phyloP scores from a whole-genome alignment of 2,329 filamentous ascomycete species.

The Sporothrix luriei region DNA sequence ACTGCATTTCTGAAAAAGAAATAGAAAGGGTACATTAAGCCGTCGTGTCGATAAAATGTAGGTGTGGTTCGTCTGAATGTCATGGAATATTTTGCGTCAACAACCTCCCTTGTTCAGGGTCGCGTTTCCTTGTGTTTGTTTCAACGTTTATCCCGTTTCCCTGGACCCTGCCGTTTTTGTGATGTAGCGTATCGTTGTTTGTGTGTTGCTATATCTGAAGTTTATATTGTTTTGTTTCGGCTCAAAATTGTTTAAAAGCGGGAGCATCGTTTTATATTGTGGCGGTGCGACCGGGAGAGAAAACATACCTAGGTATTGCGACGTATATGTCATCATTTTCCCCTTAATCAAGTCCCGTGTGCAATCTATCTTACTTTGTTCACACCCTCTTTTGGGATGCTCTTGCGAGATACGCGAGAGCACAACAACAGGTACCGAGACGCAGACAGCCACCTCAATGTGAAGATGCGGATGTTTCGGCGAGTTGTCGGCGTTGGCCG shows the following conservation, averaged over 20 bases:
- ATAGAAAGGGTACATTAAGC: too few relatives aligned
- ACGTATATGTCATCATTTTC: neutral
- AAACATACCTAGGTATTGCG: neutral
- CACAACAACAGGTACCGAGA: constrained; percentile 19
- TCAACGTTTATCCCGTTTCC: neutral
- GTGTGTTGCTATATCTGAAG: neutral
- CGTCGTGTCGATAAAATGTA: too few relatives aligned
- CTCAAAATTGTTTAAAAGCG: constrained; percentile 14
- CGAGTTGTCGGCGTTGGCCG: too few relatives aligned
- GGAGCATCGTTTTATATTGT: constrained; percentile 14
- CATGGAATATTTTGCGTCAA: neutral
- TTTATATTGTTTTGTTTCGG: constrained; percentile 13
- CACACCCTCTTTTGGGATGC: constrained; percentile 16
- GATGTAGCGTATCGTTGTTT: neutral
- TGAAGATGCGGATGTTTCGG: neutral
- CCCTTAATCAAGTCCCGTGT: neutral
- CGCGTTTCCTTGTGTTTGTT: neutral
- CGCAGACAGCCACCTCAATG: neutral
- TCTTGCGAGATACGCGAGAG: constrained; percentile 21
- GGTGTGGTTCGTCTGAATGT: neutral
- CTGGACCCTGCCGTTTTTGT: neutral
- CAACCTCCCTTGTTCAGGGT: neutral
- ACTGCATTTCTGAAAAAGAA: too few relatives aligned
- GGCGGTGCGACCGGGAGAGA: neutral
- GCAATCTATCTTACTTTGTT: constrained; percentile 12